Conservation (phyloP, 345 rosid genomes). For the Ceriops tagal region DNA sequence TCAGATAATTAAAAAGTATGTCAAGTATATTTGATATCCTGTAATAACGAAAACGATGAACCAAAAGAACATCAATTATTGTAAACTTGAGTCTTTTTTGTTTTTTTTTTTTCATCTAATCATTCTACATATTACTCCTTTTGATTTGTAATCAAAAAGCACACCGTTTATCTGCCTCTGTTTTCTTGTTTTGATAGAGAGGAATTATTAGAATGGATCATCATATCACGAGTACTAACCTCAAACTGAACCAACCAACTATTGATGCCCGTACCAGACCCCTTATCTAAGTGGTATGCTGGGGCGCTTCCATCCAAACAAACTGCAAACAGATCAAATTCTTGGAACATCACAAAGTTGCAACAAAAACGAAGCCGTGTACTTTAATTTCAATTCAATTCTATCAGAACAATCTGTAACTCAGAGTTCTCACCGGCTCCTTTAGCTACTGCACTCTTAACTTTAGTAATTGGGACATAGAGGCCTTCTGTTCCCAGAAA, state of each 20-base stretch:
- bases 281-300: constrained; percentile 77
- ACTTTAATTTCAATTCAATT: too few relatives aligned
- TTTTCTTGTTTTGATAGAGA: background rate
- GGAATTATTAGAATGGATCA: background rate
- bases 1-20: background rate
- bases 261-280: constrained; percentile 72
- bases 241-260: constrained; percentile 84
- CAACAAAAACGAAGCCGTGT: too few relatives aligned
- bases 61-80: background rate
- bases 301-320: constrained; percentile 98
- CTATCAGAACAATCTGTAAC: too few relatives aligned
- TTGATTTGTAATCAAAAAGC: too few relatives aligned
- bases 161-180: background rate
- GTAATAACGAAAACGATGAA: background rate
- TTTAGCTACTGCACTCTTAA: constrained; percentile 59
- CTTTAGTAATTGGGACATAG: constrained; percentile 51
- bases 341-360: background rate
- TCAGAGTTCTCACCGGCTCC: constrained; percentile 66
- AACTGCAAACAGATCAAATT: constrained; percentile 40
- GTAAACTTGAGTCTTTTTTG: background rate
- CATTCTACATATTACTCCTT: background rate
- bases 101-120: background rate
- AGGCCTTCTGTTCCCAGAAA: constrained; percentile 44
- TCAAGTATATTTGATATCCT: background rate
- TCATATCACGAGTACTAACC: constrained; percentile 36